phyloP scores from a whole-genome alignment of 345 rosid species.

The Syzygium oleosum region DNA sequence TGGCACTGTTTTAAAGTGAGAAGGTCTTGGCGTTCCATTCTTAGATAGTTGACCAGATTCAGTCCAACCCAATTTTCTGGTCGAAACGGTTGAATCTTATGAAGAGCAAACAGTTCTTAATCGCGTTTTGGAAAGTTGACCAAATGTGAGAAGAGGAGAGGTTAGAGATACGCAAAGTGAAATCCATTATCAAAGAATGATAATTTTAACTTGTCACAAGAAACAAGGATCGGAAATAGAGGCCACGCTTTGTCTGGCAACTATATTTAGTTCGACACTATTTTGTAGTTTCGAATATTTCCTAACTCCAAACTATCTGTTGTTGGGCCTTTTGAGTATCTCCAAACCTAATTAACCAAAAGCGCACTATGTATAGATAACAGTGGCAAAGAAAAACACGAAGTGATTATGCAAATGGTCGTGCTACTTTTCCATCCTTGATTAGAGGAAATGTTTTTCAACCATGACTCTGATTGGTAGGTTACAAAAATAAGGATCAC shows the following conservation, averaged over 20 bases:
- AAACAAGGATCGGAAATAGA: background rate
- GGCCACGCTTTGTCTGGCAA: background rate
- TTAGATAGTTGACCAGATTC: background rate
- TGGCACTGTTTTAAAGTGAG: background rate
- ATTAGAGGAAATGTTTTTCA: background rate
- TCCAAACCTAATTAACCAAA: background rate
- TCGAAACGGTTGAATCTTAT: background rate
- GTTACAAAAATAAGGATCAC: background rate
- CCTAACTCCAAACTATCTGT: background rate
- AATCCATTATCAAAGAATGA: background rate
- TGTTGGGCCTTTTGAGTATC: background rate
- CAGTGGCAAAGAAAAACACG: background rate
- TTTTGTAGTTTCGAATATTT: background rate
- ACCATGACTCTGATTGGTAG: accelerated
- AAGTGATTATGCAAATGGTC: background rate
- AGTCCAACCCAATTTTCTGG: background rate
- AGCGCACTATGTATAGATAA: background rate
- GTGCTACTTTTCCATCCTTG: background rate
- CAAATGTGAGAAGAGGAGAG: background rate
- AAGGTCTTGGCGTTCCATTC: background rate
- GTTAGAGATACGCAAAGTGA: background rate
- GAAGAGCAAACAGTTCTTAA: background rate
- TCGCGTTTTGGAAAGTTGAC: background rate
- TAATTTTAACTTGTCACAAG: background rate
- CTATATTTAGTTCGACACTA: background rate